A percentile compares a stretch with the other conserved stretches of the same genome.
These are phyloP conservation scores for Didymosphaeria variabile DNA, from an alignment of 2,329 filamentous ascomycete species.

Conservation along the genomic window DNA sequence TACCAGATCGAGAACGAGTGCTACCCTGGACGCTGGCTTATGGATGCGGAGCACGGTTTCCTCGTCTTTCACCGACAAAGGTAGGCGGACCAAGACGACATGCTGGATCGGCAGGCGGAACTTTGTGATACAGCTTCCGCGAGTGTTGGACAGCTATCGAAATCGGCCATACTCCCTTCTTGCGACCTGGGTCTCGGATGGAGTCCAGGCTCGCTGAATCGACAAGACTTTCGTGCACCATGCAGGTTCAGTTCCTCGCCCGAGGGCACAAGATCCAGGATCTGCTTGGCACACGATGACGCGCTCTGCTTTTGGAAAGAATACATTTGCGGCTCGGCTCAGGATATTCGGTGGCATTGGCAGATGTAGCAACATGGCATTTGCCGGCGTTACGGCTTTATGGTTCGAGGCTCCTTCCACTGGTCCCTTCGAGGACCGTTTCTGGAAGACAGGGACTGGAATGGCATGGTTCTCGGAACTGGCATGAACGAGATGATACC, in stretches of 20 bases:
- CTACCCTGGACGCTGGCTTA: slow-evolving; percentile 47
- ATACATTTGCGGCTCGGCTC: background rate
- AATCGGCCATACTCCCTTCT: background rate
- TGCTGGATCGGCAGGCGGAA: background rate
- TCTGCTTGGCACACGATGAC: background rate
- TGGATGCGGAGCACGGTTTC: slow-evolving; percentile 45
- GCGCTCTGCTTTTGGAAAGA: background rate
- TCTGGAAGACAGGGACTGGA: background rate
- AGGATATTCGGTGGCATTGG: background rate
- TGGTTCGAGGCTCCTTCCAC: background rate
- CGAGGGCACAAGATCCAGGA: background rate
- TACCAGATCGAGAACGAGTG: slow-evolving; percentile 51
- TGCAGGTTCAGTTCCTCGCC: background rate
- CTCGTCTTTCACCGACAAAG: slow-evolving; percentile 44
- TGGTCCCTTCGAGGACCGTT: background rate
- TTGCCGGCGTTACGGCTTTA: background rate
- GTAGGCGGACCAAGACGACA: background rate
- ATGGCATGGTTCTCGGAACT: background rate
- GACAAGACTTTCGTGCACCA: background rate
- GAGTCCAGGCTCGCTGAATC: background rate
- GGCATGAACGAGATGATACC: background rate
- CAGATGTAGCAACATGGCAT: background rate
- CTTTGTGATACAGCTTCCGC: background rate
- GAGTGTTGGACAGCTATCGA: background rate
- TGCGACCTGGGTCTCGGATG: background rate